A percentile compares a stretch with the other conserved stretches of the same genome.
Conservation (phyloP, 2,329 filamentous ascomycete species). For the Chaetomiaceae sp. region DNA sequence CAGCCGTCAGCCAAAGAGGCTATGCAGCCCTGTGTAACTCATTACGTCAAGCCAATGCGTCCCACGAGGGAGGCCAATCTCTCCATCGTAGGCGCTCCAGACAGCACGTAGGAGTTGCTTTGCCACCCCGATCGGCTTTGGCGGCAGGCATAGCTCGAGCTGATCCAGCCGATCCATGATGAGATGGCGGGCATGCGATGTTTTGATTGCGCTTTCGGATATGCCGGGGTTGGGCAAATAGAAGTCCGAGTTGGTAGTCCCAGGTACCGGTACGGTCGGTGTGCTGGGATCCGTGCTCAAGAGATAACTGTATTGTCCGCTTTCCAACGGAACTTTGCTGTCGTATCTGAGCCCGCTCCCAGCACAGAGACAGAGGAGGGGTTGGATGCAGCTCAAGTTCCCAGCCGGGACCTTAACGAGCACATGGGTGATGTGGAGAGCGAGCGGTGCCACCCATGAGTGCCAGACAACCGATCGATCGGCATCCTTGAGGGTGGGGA, state of each 20-base stretch:
- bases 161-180: slow-evolving; percentile 37
- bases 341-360: slow-evolving; percentile 28
- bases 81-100: slow-evolving; percentile 39
- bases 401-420: slow-evolving; percentile 22
- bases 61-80: slow-evolving; percentile 30
- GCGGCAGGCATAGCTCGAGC: slow-evolving; percentile 38
- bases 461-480: slow-evolving; percentile 22
- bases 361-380: slow-evolving; percentile 28
- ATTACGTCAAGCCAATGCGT: slow-evolving; percentile 44
- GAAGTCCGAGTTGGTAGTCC: neutral
- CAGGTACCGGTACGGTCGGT: neutral
- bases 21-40: slow-evolving; percentile 29
- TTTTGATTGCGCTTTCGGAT: slow-evolving; percentile 30
- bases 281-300: slow-evolving; percentile 9
- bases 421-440: slow-evolving; percentile 25
- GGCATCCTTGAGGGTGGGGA: slow-evolving; percentile 21
- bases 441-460: slow-evolving; percentile 24
- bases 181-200: slow-evolving; percentile 37
- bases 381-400: slow-evolving; percentile 29
- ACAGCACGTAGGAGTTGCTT: slow-evolving; percentile 39
- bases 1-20: slow-evolving; percentile 26
- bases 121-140: slow-evolving; percentile 40
- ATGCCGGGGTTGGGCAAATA: neutral
- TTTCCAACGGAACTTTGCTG: slow-evolving; percentile 19
- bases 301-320: slow-evolving; percentile 16